phyloP scores from a whole-genome alignment of 257 asterid species.

The Nicotiana undulata region DNA sequence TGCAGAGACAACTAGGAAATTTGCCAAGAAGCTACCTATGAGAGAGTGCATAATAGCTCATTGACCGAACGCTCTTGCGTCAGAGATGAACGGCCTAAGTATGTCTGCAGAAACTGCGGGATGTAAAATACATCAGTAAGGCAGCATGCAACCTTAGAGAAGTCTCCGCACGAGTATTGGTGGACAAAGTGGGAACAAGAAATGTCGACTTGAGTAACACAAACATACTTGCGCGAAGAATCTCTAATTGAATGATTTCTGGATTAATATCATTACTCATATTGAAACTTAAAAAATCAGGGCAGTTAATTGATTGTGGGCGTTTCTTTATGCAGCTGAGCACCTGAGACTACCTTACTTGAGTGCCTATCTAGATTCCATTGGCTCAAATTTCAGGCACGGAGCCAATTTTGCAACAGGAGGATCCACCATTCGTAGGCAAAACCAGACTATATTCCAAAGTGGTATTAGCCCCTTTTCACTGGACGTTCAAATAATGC shows the following conservation, averaged over 20 bases:
- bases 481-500: conserved; percentile 36
- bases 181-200: too few species aligned
- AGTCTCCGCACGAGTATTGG: not conserved
- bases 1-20: not conserved
- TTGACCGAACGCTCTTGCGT: too few species aligned
- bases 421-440: conserved; percentile 34
- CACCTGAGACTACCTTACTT: conserved; percentile 37
- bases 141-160: not conserved
- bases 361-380: conserved; percentile 45
- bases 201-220: not conserved
- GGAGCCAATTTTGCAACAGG: conserved; percentile 53
- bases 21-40: not conserved
- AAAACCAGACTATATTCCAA: conserved; percentile 25
- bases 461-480: conserved; percentile 39
- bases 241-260: not conserved
- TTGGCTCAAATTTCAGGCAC: conserved; percentile 32
- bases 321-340: conserved; percentile 32
- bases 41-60: not conserved
- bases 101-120: too few species aligned
- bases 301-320: not conserved
- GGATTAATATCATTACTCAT: not conserved
- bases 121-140: too few species aligned
- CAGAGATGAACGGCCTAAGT: too few species aligned
- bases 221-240: not conserved
- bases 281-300: not conserved